phyloP scores from a whole-genome alignment of 2,329 filamentous ascomycete genomes.

The Ophiostoma quercus region DNA sequence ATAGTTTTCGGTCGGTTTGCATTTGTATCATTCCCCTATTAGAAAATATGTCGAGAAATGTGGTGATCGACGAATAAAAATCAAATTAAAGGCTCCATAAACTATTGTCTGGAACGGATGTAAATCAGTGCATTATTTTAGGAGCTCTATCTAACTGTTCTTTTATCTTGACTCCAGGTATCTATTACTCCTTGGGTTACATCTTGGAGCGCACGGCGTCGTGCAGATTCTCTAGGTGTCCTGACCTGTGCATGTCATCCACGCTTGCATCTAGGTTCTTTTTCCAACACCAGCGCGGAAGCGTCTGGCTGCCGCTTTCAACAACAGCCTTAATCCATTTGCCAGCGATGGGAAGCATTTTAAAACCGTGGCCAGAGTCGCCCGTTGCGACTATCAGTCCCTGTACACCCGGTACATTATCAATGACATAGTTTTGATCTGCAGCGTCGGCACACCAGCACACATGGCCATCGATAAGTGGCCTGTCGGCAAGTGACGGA shows the following conservation, averaged over 20 bases:
- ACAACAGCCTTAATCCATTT: neutral
- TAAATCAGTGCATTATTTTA: too few species aligned
- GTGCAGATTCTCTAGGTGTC: neutral
- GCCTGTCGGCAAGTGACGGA: slow-evolving; percentile 48
- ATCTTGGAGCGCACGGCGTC: neutral
- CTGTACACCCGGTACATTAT: slow-evolving; percentile 45
- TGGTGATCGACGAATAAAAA: too few species aligned
- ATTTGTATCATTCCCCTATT: too few species aligned
- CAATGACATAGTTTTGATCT: slow-evolving; percentile 57
- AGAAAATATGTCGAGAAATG: too few species aligned
- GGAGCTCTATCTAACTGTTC: too few species aligned
- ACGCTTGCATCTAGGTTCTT: neutral
- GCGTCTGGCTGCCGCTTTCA: neutral
- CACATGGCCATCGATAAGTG: slow-evolving; percentile 49
- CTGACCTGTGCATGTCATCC: neutral
- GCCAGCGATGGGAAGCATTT: neutral
- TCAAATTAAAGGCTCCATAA: too few species aligned
- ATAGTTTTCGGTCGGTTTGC: too few species aligned
- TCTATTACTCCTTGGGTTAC: neutral
- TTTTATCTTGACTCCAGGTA: too few species aligned
- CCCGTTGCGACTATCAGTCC: neutral
- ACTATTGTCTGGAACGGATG: too few species aligned
- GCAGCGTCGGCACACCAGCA: slow-evolving; percentile 60
- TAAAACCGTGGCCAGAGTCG: neutral
- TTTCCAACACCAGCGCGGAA: neutral